Base-by-base conservation (phyloP, 306 rosid species). In the Fragaria ananassa region DNA sequence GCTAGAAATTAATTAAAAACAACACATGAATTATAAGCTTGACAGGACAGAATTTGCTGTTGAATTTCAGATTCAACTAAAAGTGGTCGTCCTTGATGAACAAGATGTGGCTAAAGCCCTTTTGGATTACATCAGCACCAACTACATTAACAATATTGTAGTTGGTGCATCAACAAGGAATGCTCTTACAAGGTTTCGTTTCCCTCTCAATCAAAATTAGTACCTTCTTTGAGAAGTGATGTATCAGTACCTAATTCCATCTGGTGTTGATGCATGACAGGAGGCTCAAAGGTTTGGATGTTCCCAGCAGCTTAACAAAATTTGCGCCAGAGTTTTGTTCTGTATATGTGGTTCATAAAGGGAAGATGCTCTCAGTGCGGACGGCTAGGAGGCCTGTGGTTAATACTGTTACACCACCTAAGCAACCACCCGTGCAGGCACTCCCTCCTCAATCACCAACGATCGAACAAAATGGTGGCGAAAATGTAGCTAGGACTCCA, bases 301-400 rank as follows among this genome's bases (percentile, higher is more conserved):
- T 86, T 60, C 87, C 96, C 17, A 68, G 84, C 35, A 68, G 86
- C 70, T 15, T 96, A 56, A 76, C 83, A 45, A 96, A 88, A 79
- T 66, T 84, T 65, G 97, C 88, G 61, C 98, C 99, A 5, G 93
- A 87, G 39, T 92, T 83, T 84, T 84, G 96, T 47, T 85, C 87
- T 18, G 99, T 96, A 7, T 91, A 89, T 49, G 84, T 96, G 23
- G 89, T 96, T 77, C 90, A 95, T 0, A 96, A 96, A 74, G 91
- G 92, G 86, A 96, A 96, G 91, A 73, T 88, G 81, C 63, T 88
- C 31, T 79, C 90, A 8, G 84, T 88, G 44, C 79, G 91, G 78
- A 77, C 91, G n/a, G 97, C 99, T 0, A 76, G 65, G 23, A 88
- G 98, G 60, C 80, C 91, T 3, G 76, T 83, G 69, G 73, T 82